Evolutionary conservation across 2,329 filamentous ascomycete species (phyloP), one percentile per base, ranked within the genome.

Genomic region (Emmonsia crescens): DNA sequence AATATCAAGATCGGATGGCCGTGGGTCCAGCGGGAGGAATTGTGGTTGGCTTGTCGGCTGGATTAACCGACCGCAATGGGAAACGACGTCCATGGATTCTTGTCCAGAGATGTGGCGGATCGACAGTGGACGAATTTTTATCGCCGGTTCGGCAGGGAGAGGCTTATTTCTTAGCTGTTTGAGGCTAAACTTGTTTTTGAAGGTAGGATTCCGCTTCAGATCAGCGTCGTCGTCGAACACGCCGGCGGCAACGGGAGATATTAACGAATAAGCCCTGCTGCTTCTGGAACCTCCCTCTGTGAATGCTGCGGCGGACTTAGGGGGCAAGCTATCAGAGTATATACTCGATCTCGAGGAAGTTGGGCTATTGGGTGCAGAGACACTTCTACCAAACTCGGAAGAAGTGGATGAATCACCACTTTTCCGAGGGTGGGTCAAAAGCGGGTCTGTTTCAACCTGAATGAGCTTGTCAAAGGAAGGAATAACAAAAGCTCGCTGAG

Each of bases 131-230:
- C 67, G 65, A 52, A 73, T 60, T 57, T 67, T 65, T 44, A 71
- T 68, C 1, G 68, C 66, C 31, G 76, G 75, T 27, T 73, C 73
- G 5, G 71, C 67, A 19, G 76, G 76, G 5, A 78, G 69, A 8
- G 76, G 75, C 58, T 78, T 78, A 60, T 77, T 74, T 61, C 66
- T 72, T 24, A 71, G 60, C 27, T 74, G 67, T 14, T 66, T 64
- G 27, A 69, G 63, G 1, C 69, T 70, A 10, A 66, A 62, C 9
- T 66, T 68, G 59, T 64, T 64, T 27, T 66, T 66, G 29, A 66
- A 46, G 1, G 65, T 66, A 27, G 67, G 46, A 31, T 58, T 62
- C 56, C 64, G 60, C 36, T 63, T 56, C 48, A 66, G 51, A 59
- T 61, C 19, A 60, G 60, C 36, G 61, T 61, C 61, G 19, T 72